These are phyloP conservation scores for Hibiscus trionum DNA, from an alignment of 345 rosid genomes.

Conservation along the genomic window DNA sequence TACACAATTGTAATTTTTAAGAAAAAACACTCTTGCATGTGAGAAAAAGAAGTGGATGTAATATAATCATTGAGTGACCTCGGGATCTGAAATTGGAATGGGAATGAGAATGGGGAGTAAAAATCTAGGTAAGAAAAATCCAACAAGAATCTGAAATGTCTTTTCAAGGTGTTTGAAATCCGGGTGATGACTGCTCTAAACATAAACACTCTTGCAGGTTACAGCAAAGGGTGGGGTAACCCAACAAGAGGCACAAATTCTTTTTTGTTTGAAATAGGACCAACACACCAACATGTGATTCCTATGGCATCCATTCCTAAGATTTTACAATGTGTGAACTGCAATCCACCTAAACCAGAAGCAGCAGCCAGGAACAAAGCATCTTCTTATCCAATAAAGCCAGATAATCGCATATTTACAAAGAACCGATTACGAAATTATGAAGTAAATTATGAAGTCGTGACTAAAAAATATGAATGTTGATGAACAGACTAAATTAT, in stretches of 20 bases:
- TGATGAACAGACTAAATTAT: no score
- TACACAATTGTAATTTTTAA: no score
- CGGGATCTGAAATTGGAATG: constrained; percentile 25
- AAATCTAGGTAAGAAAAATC: neutral
- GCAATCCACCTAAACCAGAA: constrained; percentile 10
- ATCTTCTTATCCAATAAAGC: no score
- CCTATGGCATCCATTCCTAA: constrained; percentile 1
- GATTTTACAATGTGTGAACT: constrained; percentile 18
- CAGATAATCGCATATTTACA: neutral
- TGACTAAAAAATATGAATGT: no score
- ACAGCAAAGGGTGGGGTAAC: neutral
- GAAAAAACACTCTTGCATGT: no score
- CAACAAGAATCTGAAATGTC: no score
- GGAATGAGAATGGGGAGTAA: neutral
- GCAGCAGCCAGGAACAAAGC: neutral
- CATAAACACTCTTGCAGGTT: neutral
- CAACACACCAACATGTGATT: constrained; percentile 21
- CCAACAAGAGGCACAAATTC: constrained; percentile 21
- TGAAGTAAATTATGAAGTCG: no score
- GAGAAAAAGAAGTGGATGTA: no score
- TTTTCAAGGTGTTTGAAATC: neutral
- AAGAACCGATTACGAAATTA: neutral
- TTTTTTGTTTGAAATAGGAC: constrained; percentile 15
- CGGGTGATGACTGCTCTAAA: no score
- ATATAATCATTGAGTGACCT: constrained; percentile 19